phyloP scores from a whole-genome alignment of 1,284 basidiomycete genomes.

The Gymnopus androsaceus region DNA sequence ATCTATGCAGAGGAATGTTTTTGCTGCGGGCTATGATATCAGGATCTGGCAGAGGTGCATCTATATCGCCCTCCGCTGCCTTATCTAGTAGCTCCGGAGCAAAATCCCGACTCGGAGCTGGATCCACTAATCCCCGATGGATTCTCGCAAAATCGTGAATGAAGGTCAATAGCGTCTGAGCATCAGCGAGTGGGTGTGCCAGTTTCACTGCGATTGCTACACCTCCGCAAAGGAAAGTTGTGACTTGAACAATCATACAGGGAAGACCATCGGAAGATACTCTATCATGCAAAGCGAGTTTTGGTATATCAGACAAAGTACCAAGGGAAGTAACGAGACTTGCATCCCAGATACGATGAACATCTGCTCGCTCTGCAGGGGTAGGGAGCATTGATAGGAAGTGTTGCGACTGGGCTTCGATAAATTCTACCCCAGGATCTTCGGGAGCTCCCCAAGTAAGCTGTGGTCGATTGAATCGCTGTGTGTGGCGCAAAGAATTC shows the following conservation, averaged over 20 bases:
- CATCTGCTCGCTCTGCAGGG: slow-evolving; percentile 9
- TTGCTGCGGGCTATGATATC: slow-evolving; percentile 28
- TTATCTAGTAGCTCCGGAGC: slow-evolving; percentile 36
- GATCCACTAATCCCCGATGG: slow-evolving; percentile 27
- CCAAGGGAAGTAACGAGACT: slow-evolving; percentile 20
- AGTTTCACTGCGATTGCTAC: slow-evolving; percentile 35
- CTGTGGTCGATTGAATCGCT: slow-evolving; percentile 36
- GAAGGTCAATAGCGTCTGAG: slow-evolving; percentile 38
- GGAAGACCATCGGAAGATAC: slow-evolving; percentile 27
- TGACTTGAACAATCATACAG: slow-evolving; percentile 38
- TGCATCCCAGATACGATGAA: slow-evolving; percentile 10
- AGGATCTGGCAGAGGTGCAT: slow-evolving; percentile 27
- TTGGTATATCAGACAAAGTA: slow-evolving; percentile 22
- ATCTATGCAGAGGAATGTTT: slow-evolving; percentile 35
- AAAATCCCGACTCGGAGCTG: slow-evolving; percentile 31
- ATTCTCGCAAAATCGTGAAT: slow-evolving; percentile 39
- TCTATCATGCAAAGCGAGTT: slow-evolving; percentile 31
- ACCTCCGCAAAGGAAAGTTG: slow-evolving; percentile 31
- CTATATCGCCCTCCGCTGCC: slow-evolving; percentile 35
- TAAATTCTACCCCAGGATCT: slow-evolving; percentile 42
- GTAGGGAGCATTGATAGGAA: slow-evolving; percentile 28
- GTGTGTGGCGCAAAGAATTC: slow-evolving; percentile 25
- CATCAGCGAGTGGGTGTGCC: slow-evolving; percentile 41
- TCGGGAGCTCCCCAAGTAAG: slow-evolving; percentile 32
- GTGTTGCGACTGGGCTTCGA: slow-evolving; percentile 25